phyloP scores from a whole-genome alignment of 2,329 filamentous ascomycete species.

The Colletotrichum spaethianum region DNA sequence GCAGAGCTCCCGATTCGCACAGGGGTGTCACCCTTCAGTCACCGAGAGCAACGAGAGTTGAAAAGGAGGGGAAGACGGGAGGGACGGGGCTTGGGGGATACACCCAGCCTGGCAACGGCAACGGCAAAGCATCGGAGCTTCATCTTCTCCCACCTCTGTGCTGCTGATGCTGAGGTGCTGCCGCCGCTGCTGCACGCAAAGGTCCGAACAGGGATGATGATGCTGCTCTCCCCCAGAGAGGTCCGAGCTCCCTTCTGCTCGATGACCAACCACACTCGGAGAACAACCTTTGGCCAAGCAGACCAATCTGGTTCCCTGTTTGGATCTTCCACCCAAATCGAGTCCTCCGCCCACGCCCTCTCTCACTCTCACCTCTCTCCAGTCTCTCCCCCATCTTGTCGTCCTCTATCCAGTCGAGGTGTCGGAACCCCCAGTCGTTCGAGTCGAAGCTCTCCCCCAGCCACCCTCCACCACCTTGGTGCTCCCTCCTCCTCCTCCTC shows the following conservation, averaged over 20 bases:
- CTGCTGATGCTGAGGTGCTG: constrained; percentile 5
- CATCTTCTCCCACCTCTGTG: constrained; percentile 3
- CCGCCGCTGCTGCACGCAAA: constrained; percentile 26
- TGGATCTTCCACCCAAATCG: constrained; percentile 35
- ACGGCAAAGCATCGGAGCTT: constrained; percentile 22
- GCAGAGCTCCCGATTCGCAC: constrained; percentile 26
- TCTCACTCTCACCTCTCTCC: neutral
- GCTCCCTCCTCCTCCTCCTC: constrained; percentile 14
- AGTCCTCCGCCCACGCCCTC: constrained; percentile 28
- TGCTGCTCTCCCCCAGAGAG: constrained; percentile 25
- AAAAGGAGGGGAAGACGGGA: neutral
- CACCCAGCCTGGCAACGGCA: neutral
- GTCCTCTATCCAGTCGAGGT: constrained; percentile 13
- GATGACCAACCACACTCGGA: constrained; percentile 34
- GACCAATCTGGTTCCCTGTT: constrained; percentile 34
- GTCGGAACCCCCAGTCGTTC: constrained; percentile 19
- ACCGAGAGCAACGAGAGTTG: neutral
- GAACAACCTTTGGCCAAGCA: constrained; percentile 3
- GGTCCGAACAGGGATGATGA: constrained; percentile 41
- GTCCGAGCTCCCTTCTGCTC: constrained; percentile 39
- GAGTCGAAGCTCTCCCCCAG: constrained; percentile 39
- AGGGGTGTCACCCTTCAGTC: constrained; percentile 14
- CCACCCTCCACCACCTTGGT: constrained; percentile 38
- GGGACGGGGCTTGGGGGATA: neutral
- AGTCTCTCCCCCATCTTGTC: constrained; percentile 8